Conservation (phyloP, 2,329 filamentous ascomycete genomes). For the Arthrinium phaeospermum region DNA sequence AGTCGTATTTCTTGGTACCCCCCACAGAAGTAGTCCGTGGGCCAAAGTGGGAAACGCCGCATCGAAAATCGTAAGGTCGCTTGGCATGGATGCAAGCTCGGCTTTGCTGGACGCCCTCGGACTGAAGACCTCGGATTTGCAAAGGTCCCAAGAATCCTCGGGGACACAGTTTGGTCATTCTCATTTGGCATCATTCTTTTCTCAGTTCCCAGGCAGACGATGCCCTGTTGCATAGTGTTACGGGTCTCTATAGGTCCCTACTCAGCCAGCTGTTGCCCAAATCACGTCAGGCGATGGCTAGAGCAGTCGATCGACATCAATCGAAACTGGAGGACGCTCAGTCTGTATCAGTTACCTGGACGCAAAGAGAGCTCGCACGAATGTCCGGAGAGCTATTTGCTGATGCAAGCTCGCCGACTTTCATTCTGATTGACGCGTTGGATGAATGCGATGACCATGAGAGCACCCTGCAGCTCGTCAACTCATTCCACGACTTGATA, state of each 20-base stretch:
- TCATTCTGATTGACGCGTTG: not conserved
- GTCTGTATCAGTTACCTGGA: not conserved
- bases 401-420: not conserved
- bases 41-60: constrained; percentile 20
- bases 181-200: not conserved
- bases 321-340: not conserved
- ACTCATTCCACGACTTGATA: not conserved
- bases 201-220: not conserved
- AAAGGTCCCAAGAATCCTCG: constrained; percentile 25
- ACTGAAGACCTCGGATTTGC: constrained; percentile 24
- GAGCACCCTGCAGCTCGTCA: not conserved
- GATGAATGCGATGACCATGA: not conserved
- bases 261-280: not conserved
- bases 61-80: constrained; percentile 22
- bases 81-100: constrained; percentile 19
- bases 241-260: not conserved
- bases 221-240: not conserved
- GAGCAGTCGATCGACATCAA: not conserved
- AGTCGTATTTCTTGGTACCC: constrained; percentile 29
- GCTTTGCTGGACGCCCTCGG: not conserved
- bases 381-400: not conserved
- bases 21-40: constrained; percentile 27
- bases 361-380: not conserved
- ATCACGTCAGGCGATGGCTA: not conserved
- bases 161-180: not conserved